A percentile compares a stretch with the other conserved stretches of the same genome.
Evolutionary conservation across 2,329 filamentous ascomycete species (phyloP).

Genomic region (Simplicillium sp.): DNA sequence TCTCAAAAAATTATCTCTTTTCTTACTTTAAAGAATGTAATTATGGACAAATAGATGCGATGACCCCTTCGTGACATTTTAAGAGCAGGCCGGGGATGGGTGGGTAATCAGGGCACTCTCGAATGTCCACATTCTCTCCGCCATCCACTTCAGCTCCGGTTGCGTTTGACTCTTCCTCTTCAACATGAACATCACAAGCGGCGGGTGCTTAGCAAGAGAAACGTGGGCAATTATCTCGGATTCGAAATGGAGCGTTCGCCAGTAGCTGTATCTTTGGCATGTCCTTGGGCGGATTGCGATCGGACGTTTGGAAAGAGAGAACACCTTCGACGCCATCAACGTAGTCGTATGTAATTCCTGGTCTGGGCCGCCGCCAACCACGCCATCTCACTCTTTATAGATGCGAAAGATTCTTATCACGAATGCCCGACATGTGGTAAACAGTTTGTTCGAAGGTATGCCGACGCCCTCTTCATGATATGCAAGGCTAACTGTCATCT

Average conservation of each 20-base stretch:
- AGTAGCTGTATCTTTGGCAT: background rate
- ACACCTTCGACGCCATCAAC: constrained; percentile 4
- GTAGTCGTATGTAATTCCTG: constrained; percentile 1
- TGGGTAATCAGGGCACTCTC: too few species aligned
- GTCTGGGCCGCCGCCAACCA: too few species aligned
- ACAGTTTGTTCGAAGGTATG: constrained; percentile 2
- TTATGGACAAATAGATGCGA: too few species aligned
- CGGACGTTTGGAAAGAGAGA: constrained; percentile 4
- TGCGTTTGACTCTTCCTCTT: background rate
- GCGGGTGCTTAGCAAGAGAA: too few species aligned
- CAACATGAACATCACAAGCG: background rate
- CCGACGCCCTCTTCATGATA: too few species aligned
- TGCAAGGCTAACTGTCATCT: background rate
- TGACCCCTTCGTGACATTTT: too few species aligned
- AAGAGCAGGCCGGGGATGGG: too few species aligned
- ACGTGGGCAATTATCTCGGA: too few species aligned
- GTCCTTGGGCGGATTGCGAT: constrained; percentile 1
- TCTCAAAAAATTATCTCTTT: too few species aligned
- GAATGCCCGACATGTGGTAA: constrained; percentile 4
- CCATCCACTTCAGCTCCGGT: background rate
- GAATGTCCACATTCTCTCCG: background rate
- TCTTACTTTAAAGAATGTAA: too few species aligned
- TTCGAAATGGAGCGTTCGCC: background rate
- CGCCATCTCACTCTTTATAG: background rate
- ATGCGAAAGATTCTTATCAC: constrained; percentile 2